Evolutionary conservation across 495 filamentous ascomycete species (phyloP), one percentile per base, ranked within the genome.

Genomic region (Neurospora sp.): DNA sequence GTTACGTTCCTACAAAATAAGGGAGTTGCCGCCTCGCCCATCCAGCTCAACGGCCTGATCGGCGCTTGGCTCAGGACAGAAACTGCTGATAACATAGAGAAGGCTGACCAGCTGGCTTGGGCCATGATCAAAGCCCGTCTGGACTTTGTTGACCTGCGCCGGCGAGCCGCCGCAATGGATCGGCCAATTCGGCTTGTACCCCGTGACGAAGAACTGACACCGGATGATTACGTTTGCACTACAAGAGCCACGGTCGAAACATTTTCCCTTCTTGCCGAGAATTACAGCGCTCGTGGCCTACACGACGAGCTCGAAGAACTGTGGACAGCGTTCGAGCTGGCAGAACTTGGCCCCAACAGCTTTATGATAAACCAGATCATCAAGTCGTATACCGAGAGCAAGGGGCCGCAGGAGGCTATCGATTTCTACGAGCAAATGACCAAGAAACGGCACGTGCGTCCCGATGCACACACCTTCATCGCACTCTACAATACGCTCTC

Each of bases 331-430:
- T 86, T 93, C 59, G 77, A 81, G 40, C 78, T 86, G 54, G 86
- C 90, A 18, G 87, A 90, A 69, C 88, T 94, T 72, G 82, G 82
- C 27, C 87, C 91, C 8, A 90, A 91, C 73, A 88, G 88, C 59
- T 91, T 89, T 78, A 89, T 93, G 78, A 88, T 94, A 84, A 94
- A 94, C 80, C 90, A 93, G 74, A 80, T 94, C 27, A 86, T 94
- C 37, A 88, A 87, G 70, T 88, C 89, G 81, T 79, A 86, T 87
- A 73, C 86, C 79, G 74, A 89, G 80, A 78, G 86, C 85, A 80
- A 79, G 69, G 81, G 88, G 37, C 83, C 88, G 16, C 77, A 80
- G 27, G 77, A 82, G 37, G 86, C 90, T 1, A 88, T 88, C 82
- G 75, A 80, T n/a, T 86, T 89, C 54, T 93, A 89, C 77, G 76